Evolutionary conservation across 371 early-diverging fungal species (phyloP).

Genomic region (Sporodiniella umbellata): DNA sequence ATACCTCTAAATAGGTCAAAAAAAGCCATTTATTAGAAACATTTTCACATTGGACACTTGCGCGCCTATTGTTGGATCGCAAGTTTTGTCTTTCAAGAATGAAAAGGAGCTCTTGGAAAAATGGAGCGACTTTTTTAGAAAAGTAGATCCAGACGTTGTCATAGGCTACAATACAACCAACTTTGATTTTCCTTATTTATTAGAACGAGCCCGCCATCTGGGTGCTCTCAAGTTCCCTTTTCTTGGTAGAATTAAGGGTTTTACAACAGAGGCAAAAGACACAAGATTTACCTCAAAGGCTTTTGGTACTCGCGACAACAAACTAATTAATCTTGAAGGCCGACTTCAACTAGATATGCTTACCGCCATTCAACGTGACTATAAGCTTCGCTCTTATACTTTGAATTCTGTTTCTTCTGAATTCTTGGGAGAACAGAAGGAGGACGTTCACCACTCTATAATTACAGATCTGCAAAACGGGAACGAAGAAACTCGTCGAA

Average conservation of each 20-base stretch:
- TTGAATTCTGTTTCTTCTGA: slow-evolving; percentile 97
- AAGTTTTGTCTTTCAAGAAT: slow-evolving; percentile 79
- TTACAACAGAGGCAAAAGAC: slow-evolving; percentile 75
- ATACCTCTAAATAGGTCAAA: slow-evolving; percentile 69
- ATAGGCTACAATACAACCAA: slow-evolving; percentile 99
- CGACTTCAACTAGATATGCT: slow-evolving; percentile 96
- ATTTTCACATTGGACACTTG: slow-evolving; percentile 92
- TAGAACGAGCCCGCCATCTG: slow-evolving; percentile 91
- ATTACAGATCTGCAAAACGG: slow-evolving; percentile 97
- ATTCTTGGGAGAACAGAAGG: slow-evolving; percentile 99
- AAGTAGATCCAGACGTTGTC: slow-evolving; percentile 81
- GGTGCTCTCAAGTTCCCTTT: slow-evolving; percentile 76
- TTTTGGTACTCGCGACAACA: slow-evolving; percentile 90
- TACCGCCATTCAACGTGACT: slow-evolving; percentile 95
- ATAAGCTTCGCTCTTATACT: slow-evolving; percentile 97
- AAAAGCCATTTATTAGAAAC: slow-evolving; percentile 84
- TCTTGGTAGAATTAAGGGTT: slow-evolving; percentile 79
- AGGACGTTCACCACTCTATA: slow-evolving; percentile 99
- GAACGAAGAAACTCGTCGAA: slow-evolving; percentile 92
- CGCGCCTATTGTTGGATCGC: slow-evolving; percentile 93
- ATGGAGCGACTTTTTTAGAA: slow-evolving; percentile 88
- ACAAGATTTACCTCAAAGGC: slow-evolving; percentile 91
- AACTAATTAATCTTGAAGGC: slow-evolving; percentile 90
- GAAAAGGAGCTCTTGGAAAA: slow-evolving; percentile 83
- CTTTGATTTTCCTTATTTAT: slow-evolving; percentile 98